Conservation (phyloP, 2,329 filamentous ascomycete genomes). For the Akanthomyces dipterigenus region DNA sequence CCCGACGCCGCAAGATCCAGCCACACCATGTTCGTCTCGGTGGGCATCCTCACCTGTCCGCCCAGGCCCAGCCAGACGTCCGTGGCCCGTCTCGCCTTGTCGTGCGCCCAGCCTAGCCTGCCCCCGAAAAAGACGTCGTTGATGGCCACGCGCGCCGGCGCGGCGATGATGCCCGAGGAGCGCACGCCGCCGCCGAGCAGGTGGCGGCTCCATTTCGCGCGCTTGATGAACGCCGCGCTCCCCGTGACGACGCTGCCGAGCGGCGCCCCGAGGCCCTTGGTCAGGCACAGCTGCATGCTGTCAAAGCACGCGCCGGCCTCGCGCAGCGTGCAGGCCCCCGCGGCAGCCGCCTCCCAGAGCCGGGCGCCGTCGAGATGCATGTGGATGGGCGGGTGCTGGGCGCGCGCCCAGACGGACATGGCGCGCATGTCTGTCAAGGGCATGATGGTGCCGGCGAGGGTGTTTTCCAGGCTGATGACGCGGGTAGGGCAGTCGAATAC, state of each 20-base stretch:
- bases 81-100: not conserved
- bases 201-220: conserved; percentile 46
- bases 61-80: not conserved
- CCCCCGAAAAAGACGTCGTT: not conserved
- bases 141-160: conserved; percentile 60
- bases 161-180: conserved; percentile 63
- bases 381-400: conserved; percentile 44
- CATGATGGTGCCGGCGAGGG: conserved; percentile 67
- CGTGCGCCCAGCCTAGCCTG: not conserved
- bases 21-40: not conserved
- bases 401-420: conserved; percentile 61
- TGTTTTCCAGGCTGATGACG: conserved; percentile 76
- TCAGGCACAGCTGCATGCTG: conserved; percentile 67
- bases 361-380: conserved; percentile 71
- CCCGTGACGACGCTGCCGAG: conserved; percentile 67
- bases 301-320: conserved; percentile 64
- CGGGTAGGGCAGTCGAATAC: conserved; percentile 73
- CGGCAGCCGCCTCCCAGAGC: conserved; percentile 35
- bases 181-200: conserved; percentile 64
- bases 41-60: not conserved
- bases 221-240: conserved; percentile 24
- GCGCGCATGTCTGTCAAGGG: conserved; percentile 60
- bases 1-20: conserved; percentile 1
- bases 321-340: conserved; percentile 47
- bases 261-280: conserved; percentile 71